phyloP scores from a whole-genome alignment of 2,329 filamentous ascomycete species.

The Fusarium stilboides region DNA sequence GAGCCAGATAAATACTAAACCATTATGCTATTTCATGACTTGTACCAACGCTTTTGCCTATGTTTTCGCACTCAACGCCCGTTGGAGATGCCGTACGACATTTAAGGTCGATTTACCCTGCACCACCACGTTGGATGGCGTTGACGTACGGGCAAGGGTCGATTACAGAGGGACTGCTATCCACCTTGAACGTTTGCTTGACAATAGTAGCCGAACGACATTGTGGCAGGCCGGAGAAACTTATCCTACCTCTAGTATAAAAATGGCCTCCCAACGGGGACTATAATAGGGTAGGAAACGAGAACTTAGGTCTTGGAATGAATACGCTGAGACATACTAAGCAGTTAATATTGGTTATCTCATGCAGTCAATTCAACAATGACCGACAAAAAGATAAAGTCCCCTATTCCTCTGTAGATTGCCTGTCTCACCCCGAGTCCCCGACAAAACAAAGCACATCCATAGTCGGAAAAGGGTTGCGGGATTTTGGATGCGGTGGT shows the following conservation, averaged over 20 bases:
- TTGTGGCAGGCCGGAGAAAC: not conserved
- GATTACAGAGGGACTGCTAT: not conserved
- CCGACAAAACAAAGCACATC: not conserved
- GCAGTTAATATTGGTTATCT: not conserved
- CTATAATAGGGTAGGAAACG: conserved; percentile 7
- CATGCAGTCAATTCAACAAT: not conserved
- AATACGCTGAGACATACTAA: conserved; percentile 10
- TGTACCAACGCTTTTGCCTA: not conserved
- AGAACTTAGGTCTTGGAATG: conserved; percentile 32
- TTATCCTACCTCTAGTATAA: conserved; percentile 10
- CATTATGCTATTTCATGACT: no score
- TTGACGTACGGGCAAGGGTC: conserved; percentile 9
- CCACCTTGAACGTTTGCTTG: not conserved
- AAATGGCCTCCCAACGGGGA: not conserved
- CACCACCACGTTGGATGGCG: conserved; percentile 24
- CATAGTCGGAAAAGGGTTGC: conserved; percentile 18
- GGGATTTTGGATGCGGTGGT: conserved; percentile 33
- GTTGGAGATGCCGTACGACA: conserved; percentile 4
- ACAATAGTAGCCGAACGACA: not conserved
- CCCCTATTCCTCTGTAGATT: not conserved
- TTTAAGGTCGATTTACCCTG: conserved; percentile 35
- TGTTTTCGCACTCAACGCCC: not conserved
- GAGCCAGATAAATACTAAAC: no score
- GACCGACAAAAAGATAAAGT: not conserved
- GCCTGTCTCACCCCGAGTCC: conserved; percentile 15